These are phyloP conservation scores for Magnolia kwangsiensis DNA, from an alignment of 164 flowering plant genomes.

Conservation along the genomic window DNA sequence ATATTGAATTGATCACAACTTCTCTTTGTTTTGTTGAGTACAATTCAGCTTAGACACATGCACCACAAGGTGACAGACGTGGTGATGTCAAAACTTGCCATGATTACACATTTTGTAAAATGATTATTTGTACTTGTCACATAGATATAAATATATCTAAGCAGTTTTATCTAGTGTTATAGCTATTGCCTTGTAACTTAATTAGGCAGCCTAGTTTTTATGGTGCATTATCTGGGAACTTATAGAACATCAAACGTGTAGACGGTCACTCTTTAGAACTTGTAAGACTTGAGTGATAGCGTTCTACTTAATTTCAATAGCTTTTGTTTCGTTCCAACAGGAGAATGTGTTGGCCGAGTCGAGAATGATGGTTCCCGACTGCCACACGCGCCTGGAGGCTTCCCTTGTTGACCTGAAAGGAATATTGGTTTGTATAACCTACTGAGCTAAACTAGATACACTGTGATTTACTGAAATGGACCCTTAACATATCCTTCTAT, in stretches of 20 bases:
- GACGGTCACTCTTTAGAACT: not conserved
- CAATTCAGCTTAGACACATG: too few species aligned
- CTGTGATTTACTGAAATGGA: not conserved
- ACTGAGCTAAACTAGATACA: not conserved
- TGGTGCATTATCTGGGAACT: not conserved
- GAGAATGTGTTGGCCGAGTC: constrained; percentile 96
- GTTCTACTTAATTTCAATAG: not conserved
- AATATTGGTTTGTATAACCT: constrained; percentile 43
- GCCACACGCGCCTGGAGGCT: constrained; percentile 77
- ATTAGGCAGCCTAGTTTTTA: not conserved
- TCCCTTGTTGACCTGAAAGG: constrained; percentile 71
- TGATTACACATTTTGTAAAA: too few species aligned
- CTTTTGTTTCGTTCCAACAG: constrained; percentile 26
- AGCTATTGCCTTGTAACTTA: not conserved
- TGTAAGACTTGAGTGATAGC: not conserved
- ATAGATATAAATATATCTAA: not conserved
- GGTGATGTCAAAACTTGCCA: too few species aligned
- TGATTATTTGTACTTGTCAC: not conserved
- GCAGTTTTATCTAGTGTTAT: not conserved
- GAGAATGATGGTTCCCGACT: constrained; percentile 97
- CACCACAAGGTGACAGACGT: too few species aligned
- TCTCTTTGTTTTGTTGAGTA: too few species aligned
- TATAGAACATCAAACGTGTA: too few species aligned
- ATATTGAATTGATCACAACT: too few species aligned
- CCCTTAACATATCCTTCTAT: constrained; percentile 1